Evolutionary conservation across 208 protist genomes (phyloP), one percentile per base, ranked within the genome.

Genomic region (Leishmania martiniquensis): DNA sequence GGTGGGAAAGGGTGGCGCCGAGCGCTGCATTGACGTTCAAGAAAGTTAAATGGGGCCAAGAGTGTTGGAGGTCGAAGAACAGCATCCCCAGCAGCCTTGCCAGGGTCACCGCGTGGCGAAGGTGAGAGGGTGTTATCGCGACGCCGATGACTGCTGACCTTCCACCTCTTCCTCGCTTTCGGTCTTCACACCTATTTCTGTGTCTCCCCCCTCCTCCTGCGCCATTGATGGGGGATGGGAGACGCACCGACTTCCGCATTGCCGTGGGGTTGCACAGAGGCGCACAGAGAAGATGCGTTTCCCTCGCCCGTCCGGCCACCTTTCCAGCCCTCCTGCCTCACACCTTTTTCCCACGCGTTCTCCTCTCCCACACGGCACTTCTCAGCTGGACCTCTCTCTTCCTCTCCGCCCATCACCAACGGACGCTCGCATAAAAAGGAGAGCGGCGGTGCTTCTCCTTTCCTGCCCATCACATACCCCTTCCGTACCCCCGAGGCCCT

Each of bases 401-500:
- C 39, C 45, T 82, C 73, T 78, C 67, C 42, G n/a, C n/a, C 66
- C 55, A 62, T 59, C 54, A 45, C 20, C 32, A 20, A 49, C 57
- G 52, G 15, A 12, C 37, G 25, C 20, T 22, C 55, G 44, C 5
- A 37, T 37, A 47, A 10, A 25, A 47, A 42, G 32, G 45, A 54
- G 67, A 45, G 37, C 22, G n/a, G 63, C 42, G 44, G 47, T 20
- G 45, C 47, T 6, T 51, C 67, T 42, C 39, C 12, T 22, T 47
- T 29, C 20, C 66, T 37, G 7, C 63, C 32, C 44, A 37, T n/a
- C 4, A 20, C 45, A 47, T 51, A 71, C 29, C 12, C 54, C 39
- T 71, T 15, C 20, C 29, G 2, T 37, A 37, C 62, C 37, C 20
- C 12, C 7, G 22, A 2, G 42, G 20, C 37, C 20, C 65, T 29